Conservation (phyloP, 495 filamentous ascomycete species). For the Lichina pygmaea region DNA sequence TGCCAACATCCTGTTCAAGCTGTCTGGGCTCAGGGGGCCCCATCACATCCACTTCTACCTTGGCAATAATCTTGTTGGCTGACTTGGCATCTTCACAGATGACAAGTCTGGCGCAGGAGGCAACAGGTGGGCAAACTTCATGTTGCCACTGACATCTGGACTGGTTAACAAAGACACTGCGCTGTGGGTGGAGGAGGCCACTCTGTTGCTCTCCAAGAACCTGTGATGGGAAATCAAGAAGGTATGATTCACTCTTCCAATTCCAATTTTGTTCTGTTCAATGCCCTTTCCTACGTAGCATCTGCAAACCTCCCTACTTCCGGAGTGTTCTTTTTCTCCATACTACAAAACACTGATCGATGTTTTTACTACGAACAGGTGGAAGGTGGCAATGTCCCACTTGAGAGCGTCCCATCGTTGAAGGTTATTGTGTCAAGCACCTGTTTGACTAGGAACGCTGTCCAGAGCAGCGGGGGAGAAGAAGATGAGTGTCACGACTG, state of each 20-base stretch:
- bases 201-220: slow-evolving; percentile 4
- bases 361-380: no score
- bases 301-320: no score
- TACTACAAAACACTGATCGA: no score
- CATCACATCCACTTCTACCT: slow-evolving; percentile 5
- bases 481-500: no score
- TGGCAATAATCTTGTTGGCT: neutral
- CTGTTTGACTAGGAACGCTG: no score
- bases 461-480: no score
- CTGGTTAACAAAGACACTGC: slow-evolving; percentile 3
- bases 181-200: slow-evolving; percentile 2
- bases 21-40: slow-evolving; percentile 5
- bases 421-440: neutral
- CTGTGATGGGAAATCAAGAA: slow-evolving; percentile 6
- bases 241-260: no score
- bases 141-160: slow-evolving; percentile 8
- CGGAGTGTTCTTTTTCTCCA: no score
- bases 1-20: slow-evolving; percentile 5
- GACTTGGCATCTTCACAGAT: slow-evolving; percentile 3
- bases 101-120: neutral
- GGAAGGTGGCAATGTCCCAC: no score
- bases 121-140: slow-evolving; percentile 2
- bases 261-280: no score
- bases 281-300: no score
- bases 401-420: neutral